A percentile compares a stretch with the other conserved stretches of the same genome.
These are phyloP conservation scores for Tieghemiomyces parasiticus DNA, from an alignment of 192 early-diverging fungal genomes.

Conservation along the genomic window DNA sequence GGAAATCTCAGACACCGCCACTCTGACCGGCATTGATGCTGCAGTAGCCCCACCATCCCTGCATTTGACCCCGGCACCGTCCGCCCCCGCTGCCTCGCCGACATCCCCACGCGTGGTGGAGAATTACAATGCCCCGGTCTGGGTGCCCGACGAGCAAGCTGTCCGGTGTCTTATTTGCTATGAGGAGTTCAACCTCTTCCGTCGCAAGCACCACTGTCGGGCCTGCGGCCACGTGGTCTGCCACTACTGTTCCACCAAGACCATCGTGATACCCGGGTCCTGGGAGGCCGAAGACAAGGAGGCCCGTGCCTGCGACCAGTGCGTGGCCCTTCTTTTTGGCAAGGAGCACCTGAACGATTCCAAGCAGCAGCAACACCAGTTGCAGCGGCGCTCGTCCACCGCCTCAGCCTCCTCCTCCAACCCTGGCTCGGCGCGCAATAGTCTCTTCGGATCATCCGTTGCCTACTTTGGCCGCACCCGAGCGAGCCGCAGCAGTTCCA, in stretches of 20 bases:
- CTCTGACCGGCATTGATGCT: too few species aligned
- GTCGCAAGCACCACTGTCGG: slow-evolving; percentile 63
- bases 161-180: slow-evolving; percentile 54
- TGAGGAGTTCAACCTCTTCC: slow-evolving; percentile 48
- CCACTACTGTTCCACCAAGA: slow-evolving; percentile 47
- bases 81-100: too few species aligned
- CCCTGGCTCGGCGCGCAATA: too few species aligned
- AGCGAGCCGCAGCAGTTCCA: slow-evolving; percentile 1
- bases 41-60: too few species aligned
- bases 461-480: slow-evolving; percentile 6
- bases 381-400: too few species aligned
- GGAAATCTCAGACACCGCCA: too few species aligned
- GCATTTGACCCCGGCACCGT: too few species aligned
- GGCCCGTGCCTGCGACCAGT: slow-evolving; percentile 32
- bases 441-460: too few species aligned
- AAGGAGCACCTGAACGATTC: slow-evolving; percentile 12
- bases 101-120: slow-evolving; percentile 43
- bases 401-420: too few species aligned
- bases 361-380: not conserved
- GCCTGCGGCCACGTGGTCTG: slow-evolving; percentile 73
- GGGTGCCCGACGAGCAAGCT: slow-evolving; percentile 57
- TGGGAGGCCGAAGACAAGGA: slow-evolving; percentile 19
- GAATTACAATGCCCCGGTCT: slow-evolving; percentile 50
- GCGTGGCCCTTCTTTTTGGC: slow-evolving; percentile 28
- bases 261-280: slow-evolving; percentile 24